phyloP scores from a whole-genome alignment of 2,329 filamentous ascomycete species.

The Pyricularia sp. region DNA sequence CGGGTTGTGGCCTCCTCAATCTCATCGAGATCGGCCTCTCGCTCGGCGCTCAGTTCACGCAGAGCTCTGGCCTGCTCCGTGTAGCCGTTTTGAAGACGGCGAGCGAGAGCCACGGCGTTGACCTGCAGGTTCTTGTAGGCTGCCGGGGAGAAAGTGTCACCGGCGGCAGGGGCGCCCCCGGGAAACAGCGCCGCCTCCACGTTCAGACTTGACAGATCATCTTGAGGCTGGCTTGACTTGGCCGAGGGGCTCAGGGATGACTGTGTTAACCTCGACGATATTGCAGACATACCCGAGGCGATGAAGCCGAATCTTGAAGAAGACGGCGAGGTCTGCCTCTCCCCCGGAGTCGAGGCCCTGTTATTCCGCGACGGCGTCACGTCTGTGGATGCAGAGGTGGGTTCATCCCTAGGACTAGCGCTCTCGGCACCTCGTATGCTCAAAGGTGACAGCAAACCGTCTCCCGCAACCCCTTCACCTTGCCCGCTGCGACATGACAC shows the following conservation, averaged over 20 bases:
- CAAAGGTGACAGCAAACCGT: neutral
- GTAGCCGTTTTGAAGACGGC: slow-evolving; percentile 50
- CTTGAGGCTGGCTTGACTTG: slow-evolving; percentile 20
- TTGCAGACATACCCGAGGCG: slow-evolving; percentile 33
- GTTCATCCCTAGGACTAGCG: neutral
- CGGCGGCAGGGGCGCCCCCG: slow-evolving; percentile 26
- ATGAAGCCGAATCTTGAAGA: slow-evolving; percentile 36
- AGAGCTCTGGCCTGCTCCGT: slow-evolving; percentile 40
- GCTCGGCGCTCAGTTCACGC: slow-evolving; percentile 41
- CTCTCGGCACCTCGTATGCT: neutral
- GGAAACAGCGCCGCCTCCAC: slow-evolving; percentile 47
- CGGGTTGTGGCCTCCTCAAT: slow-evolving; percentile 45
- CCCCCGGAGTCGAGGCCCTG: slow-evolving; percentile 15
- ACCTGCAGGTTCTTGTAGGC: slow-evolving; percentile 52
- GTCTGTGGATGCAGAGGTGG: neutral
- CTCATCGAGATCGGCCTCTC: slow-evolving; percentile 44
- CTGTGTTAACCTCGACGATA: slow-evolving; percentile 28
- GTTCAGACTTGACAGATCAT: slow-evolving; percentile 47
- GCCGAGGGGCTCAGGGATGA: slow-evolving; percentile 14
- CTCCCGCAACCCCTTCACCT: neutral
- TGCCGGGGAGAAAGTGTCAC: slow-evolving; percentile 46
- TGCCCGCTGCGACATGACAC: slow-evolving; percentile 16
- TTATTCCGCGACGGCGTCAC: slow-evolving; percentile 24
- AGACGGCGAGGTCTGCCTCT: slow-evolving; percentile 13
- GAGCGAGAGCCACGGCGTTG: slow-evolving; percentile 45